Percentiles rank a stretch among this genome's conserved stretches.
Conservation (phyloP, 495 filamentous ascomycete species). For the Chlorociboria aeruginascens region DNA sequence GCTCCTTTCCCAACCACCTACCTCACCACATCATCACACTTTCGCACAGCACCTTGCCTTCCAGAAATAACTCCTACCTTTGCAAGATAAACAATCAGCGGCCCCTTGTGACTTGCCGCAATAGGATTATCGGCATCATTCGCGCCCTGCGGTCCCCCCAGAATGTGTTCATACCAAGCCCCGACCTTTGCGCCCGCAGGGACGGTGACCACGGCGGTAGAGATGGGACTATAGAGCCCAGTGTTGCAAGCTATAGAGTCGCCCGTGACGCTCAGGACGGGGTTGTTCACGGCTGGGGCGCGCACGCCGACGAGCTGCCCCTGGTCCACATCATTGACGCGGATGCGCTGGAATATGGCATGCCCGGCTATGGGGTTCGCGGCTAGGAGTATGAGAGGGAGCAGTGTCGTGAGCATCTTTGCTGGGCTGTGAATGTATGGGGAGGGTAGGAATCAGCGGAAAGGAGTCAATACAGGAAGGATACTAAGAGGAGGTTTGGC, state of each 20-base stretch:
- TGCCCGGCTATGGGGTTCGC: constrained; percentile 1
- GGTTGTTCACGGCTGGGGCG: constrained; percentile 40
- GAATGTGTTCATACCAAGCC: constrained; percentile 13
- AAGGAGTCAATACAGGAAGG: too few species aligned
- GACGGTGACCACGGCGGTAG: constrained; percentile 2
- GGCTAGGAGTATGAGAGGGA: background rate
- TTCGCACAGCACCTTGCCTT: background rate
- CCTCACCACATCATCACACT: too few species aligned
- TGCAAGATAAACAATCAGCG: constrained; percentile 39
- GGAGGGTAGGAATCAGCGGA: too few species aligned
- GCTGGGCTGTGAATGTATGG: too few species aligned
- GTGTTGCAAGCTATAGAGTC: constrained; percentile 21
- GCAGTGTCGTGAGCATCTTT: background rate
- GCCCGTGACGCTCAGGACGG: constrained; percentile 35
- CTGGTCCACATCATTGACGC: constrained; percentile 40
- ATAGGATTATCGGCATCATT: constrained; percentile 44
- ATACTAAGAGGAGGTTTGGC: too few species aligned
- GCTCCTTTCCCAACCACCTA: too few species aligned
- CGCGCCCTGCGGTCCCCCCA: constrained; percentile 25
- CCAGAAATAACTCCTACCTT: constrained; percentile 20
- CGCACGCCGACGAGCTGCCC: constrained; percentile 41
- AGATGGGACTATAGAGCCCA: constrained; percentile 9
- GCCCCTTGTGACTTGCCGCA: constrained; percentile 30
- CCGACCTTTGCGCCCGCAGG: constrained; percentile 13
- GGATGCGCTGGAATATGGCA: constrained; percentile 29